phyloP scores from a whole-genome alignment of 148 eudicot genomes.

The Oxyria digyna region DNA sequence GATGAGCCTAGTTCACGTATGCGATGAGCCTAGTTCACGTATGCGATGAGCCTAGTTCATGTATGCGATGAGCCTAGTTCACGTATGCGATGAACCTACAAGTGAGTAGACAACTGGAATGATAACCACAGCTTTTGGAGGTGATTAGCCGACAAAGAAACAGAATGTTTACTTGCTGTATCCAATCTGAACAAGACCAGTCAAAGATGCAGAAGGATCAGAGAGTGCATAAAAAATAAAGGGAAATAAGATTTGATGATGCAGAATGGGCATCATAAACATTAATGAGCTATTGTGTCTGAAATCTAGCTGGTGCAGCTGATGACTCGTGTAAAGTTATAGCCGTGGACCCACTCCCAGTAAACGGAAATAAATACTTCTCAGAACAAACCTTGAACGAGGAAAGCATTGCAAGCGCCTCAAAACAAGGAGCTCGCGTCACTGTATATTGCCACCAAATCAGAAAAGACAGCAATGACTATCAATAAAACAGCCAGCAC shows the following conservation, averaged over 20 bases:
- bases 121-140: constrained; percentile 81
- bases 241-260: neutral
- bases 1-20: too few relatives aligned
- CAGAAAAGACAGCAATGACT: constrained; percentile 59
- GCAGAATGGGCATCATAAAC: neutral
- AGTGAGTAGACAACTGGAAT: constrained; percentile 62
- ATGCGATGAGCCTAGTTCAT: too few relatives aligned
- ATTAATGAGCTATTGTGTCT: neutral
- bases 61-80: too few relatives aligned
- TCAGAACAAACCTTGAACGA: too few relatives aligned
- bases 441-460: constrained; percentile 76
- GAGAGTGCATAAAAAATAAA: neutral
- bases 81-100: too few relatives aligned
- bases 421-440: constrained; percentile 52
- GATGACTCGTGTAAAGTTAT: neutral
- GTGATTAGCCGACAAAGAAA: constrained; percentile 82
- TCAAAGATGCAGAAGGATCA: neutral
- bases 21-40: too few relatives aligned
- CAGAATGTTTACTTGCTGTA: constrained; percentile 39
- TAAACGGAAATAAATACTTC: too few relatives aligned
- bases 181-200: constrained; percentile 39
- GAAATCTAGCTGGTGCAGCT: neutral
- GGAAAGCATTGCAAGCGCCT: too few relatives aligned
- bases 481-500: constrained; percentile 56
- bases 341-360: too few relatives aligned